Evolutionary conservation across 345 rosid species (phyloP), one percentile per base, ranked within the genome.

Genomic region (Stellera chamaejasme): DNA sequence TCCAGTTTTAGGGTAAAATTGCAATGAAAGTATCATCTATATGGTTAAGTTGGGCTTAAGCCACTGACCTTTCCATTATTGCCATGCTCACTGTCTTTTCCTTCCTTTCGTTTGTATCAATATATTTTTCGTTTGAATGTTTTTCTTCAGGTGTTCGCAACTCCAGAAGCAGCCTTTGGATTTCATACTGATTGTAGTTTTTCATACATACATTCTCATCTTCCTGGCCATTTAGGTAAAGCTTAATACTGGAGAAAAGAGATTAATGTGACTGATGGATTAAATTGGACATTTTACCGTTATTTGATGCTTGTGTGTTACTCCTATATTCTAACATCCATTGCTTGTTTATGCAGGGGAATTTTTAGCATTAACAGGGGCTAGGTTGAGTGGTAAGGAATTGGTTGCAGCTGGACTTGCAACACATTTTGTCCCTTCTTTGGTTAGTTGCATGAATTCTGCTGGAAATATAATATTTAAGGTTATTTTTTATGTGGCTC

Each of bases 141-240:
- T 28, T 11, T 49, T 42, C 52, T 43, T 47, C 67, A 91, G 98
- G 92, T 83, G 45, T 92, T 92, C 59, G 73, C 93, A 14, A 92
- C 96, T 60, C 98, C 97, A 63, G 97, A 88, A 82, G 97, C 95
- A 54, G 76, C 93, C 62, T 79, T 88, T 13, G 98, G 98, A 44
- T 88, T 88, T 69, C 98, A 92, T 61, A 85, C 92, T 58, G 98
- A 92, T 66, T 92, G 98, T 28, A 65, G 97, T 32, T 88, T 92
- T 76, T 92, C 98, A 0, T 88, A 80, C 81, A 68, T 84, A 0
- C 95, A 72, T 70, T 86, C 97, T 23, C 97, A 56, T 68, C 95
- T 92, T 59, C 97, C 91, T 55, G 87, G 93, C 16, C 69, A 74
- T 71, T 61, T 92, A 68, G 98, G 98, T 92, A 72, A 32, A 82